Conservation (phyloP, 1,284 basidiomycete species). For the Amylostereum areolatum region DNA sequence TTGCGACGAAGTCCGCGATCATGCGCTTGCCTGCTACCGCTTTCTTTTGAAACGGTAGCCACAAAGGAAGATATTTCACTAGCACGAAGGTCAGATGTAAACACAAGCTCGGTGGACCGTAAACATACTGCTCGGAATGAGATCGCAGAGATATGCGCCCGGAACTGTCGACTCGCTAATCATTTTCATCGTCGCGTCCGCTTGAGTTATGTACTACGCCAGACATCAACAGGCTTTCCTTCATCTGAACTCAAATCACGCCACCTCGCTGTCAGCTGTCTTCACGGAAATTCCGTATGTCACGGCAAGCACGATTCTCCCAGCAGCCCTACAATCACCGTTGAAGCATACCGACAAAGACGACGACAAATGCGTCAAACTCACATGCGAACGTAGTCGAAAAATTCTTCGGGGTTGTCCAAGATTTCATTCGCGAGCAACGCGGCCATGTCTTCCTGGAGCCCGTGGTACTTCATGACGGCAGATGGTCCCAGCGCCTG, state of each 20-base stretch:
- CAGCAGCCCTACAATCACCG: slow-evolving; percentile 13
- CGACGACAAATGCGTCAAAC: slow-evolving; percentile 2
- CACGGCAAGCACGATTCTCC: slow-evolving; percentile 18
- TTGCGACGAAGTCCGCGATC: background rate
- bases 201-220: slow-evolving; percentile 17
- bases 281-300: slow-evolving; percentile 20
- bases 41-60: slow-evolving; percentile 16
- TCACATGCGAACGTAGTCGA: slow-evolving; percentile 20
- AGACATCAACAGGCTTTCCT: background rate
- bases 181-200: slow-evolving; percentile 18
- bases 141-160: slow-evolving; percentile 20
- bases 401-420: slow-evolving; percentile 17
- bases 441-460: slow-evolving; percentile 17
- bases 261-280: slow-evolving; percentile 15
- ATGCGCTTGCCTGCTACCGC: slow-evolving; percentile 12
- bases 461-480: slow-evolving; percentile 17
- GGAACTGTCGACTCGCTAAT: slow-evolving; percentile 11
- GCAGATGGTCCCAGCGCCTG: slow-evolving; percentile 17
- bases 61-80: slow-evolving; percentile 10
- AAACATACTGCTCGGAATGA: slow-evolving; percentile 15
- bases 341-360: background rate
- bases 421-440: slow-evolving; percentile 13
- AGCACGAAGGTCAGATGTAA: background rate
- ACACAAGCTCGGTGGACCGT: background rate
- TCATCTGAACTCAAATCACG: background rate